Evolutionary conservation across 2,329 filamentous ascomycete species (phyloP).

Genomic region (Sporothrix variecibatus): DNA sequence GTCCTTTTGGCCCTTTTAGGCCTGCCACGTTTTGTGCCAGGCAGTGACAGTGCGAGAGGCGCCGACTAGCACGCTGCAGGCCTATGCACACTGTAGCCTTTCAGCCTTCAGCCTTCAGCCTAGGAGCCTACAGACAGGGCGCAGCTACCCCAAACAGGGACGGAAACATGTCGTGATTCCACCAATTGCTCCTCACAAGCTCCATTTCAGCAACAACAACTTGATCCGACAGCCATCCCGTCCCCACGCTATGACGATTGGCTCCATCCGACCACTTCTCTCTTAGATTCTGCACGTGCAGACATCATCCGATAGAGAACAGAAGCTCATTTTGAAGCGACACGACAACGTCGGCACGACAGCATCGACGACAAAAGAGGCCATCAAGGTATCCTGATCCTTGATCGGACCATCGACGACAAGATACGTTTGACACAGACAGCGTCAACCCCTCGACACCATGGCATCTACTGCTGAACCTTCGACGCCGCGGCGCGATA

Average conservation of each 20-base stretch:
- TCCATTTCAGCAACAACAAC: background rate
- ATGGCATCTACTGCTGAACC: background rate
- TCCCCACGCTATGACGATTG: background rate
- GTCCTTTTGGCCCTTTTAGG: background rate
- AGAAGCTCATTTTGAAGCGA: background rate
- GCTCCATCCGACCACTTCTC: background rate
- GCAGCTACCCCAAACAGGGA: conserved; percentile 14
- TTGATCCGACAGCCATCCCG: background rate
- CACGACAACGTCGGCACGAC: background rate
- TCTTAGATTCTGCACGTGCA: conserved; percentile 8
- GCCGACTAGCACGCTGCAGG: background rate
- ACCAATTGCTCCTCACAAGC: background rate
- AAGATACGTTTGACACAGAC: background rate
- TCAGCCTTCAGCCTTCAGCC: background rate
- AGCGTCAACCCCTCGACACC: background rate
- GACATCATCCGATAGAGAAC: background rate
- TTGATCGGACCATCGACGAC: background rate
- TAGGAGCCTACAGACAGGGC: background rate
- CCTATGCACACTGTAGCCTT: conserved; percentile 10
- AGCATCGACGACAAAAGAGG: background rate
- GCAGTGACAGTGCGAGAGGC: conserved; percentile 6
- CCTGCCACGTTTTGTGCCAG: background rate
- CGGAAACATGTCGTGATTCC: conserved; percentile 10
- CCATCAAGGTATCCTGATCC: background rate
- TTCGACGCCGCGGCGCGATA: background rate